phyloP scores from a whole-genome alignment of 208 protist species.

The Leptomonas pyrrhocoris region DNA sequence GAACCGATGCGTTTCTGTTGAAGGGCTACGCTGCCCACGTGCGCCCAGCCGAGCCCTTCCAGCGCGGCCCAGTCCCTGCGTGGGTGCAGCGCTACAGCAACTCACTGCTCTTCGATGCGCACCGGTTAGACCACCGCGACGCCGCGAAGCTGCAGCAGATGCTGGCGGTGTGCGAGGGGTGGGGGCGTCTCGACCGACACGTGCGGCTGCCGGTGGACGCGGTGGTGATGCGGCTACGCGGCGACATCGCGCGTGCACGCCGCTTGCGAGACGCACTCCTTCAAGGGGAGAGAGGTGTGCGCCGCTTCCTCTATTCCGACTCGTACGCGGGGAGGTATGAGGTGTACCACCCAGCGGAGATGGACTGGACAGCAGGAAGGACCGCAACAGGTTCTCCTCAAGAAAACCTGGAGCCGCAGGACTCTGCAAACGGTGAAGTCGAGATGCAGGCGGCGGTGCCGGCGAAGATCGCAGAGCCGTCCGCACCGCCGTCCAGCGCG shows the following conservation, averaged over 20 bases:
- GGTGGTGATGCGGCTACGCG: slow-evolving; percentile 32
- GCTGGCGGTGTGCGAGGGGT: not conserved
- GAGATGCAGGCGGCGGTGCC: slow-evolving; percentile 8
- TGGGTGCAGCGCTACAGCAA: slow-evolving; percentile 58
- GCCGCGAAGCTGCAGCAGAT: not conserved
- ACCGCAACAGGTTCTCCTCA: not conserved
- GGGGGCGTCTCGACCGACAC: not conserved
- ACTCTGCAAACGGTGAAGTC: not conserved
- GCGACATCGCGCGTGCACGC: slow-evolving; percentile 27
- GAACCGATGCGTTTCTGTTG: not conserved
- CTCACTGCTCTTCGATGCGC: slow-evolving; percentile 35
- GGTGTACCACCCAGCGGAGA: slow-evolving; percentile 25
- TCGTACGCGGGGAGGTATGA: slow-evolving; percentile 7
- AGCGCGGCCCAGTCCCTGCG: slow-evolving; percentile 35
- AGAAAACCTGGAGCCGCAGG: not conserved
- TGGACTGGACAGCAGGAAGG: not conserved
- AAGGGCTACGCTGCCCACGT: slow-evolving; percentile 4
- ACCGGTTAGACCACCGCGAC: slow-evolving; percentile 16
- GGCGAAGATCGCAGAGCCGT: not conserved
- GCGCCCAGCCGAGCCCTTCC: slow-evolving; percentile 21
- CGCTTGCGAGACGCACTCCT: slow-evolving; percentile 11
- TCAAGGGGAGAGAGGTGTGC: not conserved
- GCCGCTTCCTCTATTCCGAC: not conserved
- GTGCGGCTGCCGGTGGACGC: slow-evolving; percentile 29
- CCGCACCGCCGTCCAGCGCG: not conserved